A percentile compares a stretch with the other conserved stretches of the same genome.
phyloP scores from a whole-genome alignment of 2,329 filamentous ascomycete genomes.

The Pyrenochaeta sp. region DNA sequence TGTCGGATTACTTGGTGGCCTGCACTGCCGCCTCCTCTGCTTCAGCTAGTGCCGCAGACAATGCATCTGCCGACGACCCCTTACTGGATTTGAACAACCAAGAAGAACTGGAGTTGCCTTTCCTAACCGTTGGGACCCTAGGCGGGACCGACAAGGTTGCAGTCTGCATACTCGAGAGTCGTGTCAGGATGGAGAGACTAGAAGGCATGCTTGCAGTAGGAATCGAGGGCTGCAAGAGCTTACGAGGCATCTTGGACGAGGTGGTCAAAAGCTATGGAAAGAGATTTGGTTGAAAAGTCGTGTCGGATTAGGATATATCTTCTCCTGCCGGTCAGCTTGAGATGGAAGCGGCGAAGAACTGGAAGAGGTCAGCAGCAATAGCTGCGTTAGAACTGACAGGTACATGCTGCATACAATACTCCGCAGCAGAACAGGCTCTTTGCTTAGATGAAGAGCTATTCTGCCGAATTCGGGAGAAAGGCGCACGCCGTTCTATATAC shows the following conservation, averaged over 20 bases:
- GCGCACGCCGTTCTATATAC: no score
- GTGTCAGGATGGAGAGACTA: constrained; percentile 79
- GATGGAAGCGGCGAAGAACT: no score
- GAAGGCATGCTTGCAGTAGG: constrained; percentile 94
- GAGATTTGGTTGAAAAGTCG: constrained; percentile 36
- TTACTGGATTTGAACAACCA: constrained; percentile 79
- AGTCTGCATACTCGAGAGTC: constrained; percentile 84
- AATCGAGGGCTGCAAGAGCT: constrained; percentile 88
- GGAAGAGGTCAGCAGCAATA: no score
- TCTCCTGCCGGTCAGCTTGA: no score
- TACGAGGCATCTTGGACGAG: constrained; percentile 79
- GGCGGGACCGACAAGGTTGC: constrained; percentile 77
- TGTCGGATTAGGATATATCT: no score
- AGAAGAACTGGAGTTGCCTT: constrained; percentile 88
- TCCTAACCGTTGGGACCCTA: constrained; percentile 83
- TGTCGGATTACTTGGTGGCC: constrained; percentile 88
- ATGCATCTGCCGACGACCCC: constrained; percentile 76
- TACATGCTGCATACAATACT: no score
- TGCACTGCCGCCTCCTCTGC: constrained; percentile 86
- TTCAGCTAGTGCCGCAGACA: constrained; percentile 55
- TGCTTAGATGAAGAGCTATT: no score
- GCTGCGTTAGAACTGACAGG: no score
- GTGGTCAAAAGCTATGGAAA: constrained; percentile 64
- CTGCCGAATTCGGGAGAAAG: no score
- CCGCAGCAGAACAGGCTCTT: no score